Evolutionary conservation across 495 filamentous ascomycete genomes (phyloP).

Genomic region (Zalerion maritima): DNA sequence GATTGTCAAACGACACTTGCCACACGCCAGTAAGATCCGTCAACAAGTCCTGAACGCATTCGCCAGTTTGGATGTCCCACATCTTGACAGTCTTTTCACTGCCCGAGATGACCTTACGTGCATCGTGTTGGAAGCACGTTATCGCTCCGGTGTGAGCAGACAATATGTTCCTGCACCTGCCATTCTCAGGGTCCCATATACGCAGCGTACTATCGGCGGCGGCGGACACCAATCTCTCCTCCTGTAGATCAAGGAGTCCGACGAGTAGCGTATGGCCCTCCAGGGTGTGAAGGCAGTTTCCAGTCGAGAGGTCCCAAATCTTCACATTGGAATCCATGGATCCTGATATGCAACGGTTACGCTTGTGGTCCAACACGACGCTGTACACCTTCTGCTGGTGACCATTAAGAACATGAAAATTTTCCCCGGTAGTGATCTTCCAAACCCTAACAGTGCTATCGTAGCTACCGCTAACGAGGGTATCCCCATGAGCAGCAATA

Average conservation of each 20-base stretch:
- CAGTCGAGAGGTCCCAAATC: conserved; percentile 93
- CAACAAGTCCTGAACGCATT: conserved; percentile 85
- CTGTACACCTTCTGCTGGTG: conserved; percentile 94
- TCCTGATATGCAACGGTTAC: conserved; percentile 92
- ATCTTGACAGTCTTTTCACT: conserved; percentile 94
- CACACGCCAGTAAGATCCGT: conserved; percentile 94
- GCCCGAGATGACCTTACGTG: conserved; percentile 89
- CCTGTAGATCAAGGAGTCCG: conserved; percentile 73
- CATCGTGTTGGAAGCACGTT: conserved; percentile 98
- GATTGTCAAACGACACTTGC: conserved; percentile 96
- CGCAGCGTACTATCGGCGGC: conserved; percentile 89
- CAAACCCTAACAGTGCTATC: conserved; percentile 93
- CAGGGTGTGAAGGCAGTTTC: conserved; percentile 70
- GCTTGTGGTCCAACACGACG: conserved; percentile 82
- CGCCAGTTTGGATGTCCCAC: conserved; percentile 90
- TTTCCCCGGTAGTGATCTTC: conserved; percentile 91
- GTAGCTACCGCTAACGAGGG: conserved; percentile 96
- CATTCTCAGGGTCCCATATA: conserved; percentile 94
- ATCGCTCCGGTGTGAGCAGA: conserved; percentile 94
- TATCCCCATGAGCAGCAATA: conserved; percentile 91
- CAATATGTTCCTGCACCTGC: conserved; percentile 76
- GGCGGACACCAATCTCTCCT: conserved; percentile 82
- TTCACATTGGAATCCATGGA: conserved; percentile 98
- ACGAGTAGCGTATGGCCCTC: conserved; percentile 93
- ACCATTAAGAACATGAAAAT: conserved; percentile 72